Percentiles rank a stretch among this genome's conserved stretches.
These are phyloP conservation scores for Nakazawaea anatomiae DNA, from an alignment of 805 yeast species.

Conservation along the genomic window DNA sequence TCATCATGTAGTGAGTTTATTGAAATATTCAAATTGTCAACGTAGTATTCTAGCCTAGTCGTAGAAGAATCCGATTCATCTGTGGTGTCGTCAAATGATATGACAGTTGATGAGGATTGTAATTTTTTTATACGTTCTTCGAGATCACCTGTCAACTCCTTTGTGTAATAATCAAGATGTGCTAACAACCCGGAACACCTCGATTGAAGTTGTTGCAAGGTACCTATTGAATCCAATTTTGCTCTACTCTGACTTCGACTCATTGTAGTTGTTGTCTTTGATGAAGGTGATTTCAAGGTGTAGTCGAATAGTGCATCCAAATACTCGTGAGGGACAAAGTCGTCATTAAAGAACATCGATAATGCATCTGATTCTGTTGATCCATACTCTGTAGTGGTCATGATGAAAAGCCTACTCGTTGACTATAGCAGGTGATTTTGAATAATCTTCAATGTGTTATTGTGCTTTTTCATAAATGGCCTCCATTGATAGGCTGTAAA, in stretches of 20 bases:
- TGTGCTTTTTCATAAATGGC: neutral
- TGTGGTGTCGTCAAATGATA: slow-evolving; percentile 16
- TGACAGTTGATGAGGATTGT: slow-evolving; percentile 44
- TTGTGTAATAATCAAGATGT: slow-evolving; percentile 58
- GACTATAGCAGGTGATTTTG: no score
- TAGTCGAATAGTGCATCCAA: slow-evolving; percentile 55
- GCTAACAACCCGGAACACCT: slow-evolving; percentile 46
- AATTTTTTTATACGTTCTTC: slow-evolving; percentile 43
- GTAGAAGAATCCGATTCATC: slow-evolving; percentile 28
- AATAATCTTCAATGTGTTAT: no score
- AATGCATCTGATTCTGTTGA: slow-evolving; percentile 34
- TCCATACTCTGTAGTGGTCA: slow-evolving; percentile 11
- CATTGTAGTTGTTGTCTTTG: slow-evolving; percentile 4
- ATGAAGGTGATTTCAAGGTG: slow-evolving; percentile 19
- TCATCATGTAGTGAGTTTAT: slow-evolving; percentile 51
- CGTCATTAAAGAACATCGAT: slow-evolving; percentile 63
- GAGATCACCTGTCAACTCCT: slow-evolving; percentile 49
- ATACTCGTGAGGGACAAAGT: slow-evolving; percentile 58
- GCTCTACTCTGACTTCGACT: slow-evolving; percentile 4
- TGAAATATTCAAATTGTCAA: slow-evolving; percentile 54
- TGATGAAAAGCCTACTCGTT: neutral
- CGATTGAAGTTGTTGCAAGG: slow-evolving; percentile 36
- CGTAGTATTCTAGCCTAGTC: slow-evolving; percentile 60
- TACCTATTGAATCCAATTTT: slow-evolving; percentile 14
- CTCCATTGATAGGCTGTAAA: neutral